Conservation (phyloP, 2,329 filamentous ascomycete species). For the Cladosporium velox region DNA sequence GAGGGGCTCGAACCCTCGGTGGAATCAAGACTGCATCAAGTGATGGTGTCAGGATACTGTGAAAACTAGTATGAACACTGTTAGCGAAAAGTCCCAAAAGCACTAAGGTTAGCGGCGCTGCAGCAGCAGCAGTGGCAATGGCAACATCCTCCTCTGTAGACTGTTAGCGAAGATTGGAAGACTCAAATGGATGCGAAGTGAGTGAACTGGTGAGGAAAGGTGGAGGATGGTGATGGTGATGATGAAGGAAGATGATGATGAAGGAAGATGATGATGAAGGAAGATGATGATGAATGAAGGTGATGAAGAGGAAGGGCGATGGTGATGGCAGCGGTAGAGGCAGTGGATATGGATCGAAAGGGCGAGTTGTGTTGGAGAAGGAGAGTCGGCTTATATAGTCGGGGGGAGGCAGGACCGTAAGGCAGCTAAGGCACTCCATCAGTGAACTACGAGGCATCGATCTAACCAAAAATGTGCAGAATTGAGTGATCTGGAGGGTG, state of each 20-base stretch:
- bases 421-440: not conserved
- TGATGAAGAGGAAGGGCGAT: not conserved
- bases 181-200: not conserved
- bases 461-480: too few relatives aligned
- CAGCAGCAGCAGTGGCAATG: not conserved
- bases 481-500: not conserved
- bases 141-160: not conserved
- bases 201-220: too few relatives aligned
- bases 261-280: not conserved
- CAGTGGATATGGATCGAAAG: not conserved
- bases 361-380: not conserved
- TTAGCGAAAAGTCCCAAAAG: not conserved
- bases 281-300: not conserved
- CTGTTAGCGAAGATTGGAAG: slow-evolving; percentile 9
- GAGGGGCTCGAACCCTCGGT: not conserved
- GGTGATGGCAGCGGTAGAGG: not conserved
- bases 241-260: not conserved
- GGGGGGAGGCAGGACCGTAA: not conserved
- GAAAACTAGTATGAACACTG: not conserved
- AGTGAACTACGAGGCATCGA: not conserved
- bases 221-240: not conserved
- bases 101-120: not conserved
- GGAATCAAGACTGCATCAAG: not conserved
- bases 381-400: not conserved
- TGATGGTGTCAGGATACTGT: not conserved